Base-by-base conservation (phyloP, 2,329 filamentous ascomycete species). In the Elsinoe australis region DNA sequence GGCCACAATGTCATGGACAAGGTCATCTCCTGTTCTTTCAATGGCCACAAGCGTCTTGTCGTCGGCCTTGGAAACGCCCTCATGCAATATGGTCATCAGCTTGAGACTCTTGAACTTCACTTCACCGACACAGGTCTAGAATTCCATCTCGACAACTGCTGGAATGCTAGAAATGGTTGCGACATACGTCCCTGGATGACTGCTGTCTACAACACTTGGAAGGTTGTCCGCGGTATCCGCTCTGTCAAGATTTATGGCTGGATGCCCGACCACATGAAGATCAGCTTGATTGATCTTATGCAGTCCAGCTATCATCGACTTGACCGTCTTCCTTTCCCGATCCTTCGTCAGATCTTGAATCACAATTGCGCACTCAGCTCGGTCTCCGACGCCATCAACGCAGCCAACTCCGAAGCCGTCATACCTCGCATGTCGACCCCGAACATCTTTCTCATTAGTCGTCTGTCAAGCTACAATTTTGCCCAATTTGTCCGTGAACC, bases 401-500 rank as follows among this genome's bases (percentile, higher is more conserved):
- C 9, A 6, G 49, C 36, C 26, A 47, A 53, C n/a, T 31, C 12
- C 33, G 6, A 7, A 49, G 39, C 32, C 14, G 52, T 54, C 36
- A 53, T 54, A 18, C 17, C 38, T 9, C 8, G 26, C 44, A 51
- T 42, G 22, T 53, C 36, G 9, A 64, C 63, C 2, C 65, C 64
- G 0, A 58, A 52, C 12, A 49, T 67, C 18, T 54, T 67, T 2
- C 59, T 65, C 3, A 33, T 66, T 51, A 65, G 63, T 54, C 58
- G n/a, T n/a, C n/a, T n/a, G n/a, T n/a, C n/a, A n/a, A n/a, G n/a
- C n/a, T n/a, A n/a, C n/a, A n/a, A n/a, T n/a, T n/a, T n/a, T n/a
- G n/a, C n/a, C n/a, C n/a, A n/a, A n/a, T 46, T 61, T 10, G 55
- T 67, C 15, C 54, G 55, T 50, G 51, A 52, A 22, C 61, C 61